Base-by-base conservation (phyloP, 306 rosid genomes). In the Glycyrrhiza uralensis region DNA sequence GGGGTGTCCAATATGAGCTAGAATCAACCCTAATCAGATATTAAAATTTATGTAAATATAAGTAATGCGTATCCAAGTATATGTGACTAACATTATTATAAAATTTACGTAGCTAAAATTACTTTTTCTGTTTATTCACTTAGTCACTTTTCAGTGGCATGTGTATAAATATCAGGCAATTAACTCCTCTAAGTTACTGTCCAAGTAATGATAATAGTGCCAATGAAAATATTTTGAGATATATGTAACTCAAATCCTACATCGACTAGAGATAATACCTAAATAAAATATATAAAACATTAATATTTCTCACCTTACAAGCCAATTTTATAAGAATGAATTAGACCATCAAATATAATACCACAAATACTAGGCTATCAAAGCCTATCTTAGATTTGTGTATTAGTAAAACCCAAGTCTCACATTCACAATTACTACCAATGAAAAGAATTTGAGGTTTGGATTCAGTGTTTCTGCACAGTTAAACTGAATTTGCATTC, bases 391-490 rank as follows among this genome's bases (percentile, higher is more conserved):
- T n/a, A n/a, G n/a, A n/a, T n/a, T n/a, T n/a, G n/a, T n/a, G n/a
- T n/a, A n/a, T n/a, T n/a, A n/a, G n/a, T n/a, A n/a, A n/a, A n/a
- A n/a, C n/a, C n/a, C n/a, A n/a, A n/a, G n/a, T n/a, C n/a, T n/a
- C n/a, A n/a, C n/a, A n/a, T n/a, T n/a, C n/a, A n/a, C n/a, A n/a
- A n/a, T n/a, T n/a, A n/a, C n/a, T n/a, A n/a, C 7, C 30, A 29
- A 66, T 46, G 44, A 18, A 66, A 29, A 68, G 22, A 6, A 68
- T 45, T 11, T 19, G 13, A 13, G 22, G 6, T 18, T 30, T 36
- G 12, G 3, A 51, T 39, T 30, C 18, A 0, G 20, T 41, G 66
- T 64, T n/a, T 69, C 13, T 76, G 30, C 80, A 76, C 80, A 72
- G 29, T 45, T 52, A 78, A 18, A 72, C 29, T 58, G 76, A 49